Percentiles rank a stretch among this genome's conserved stretches.
phyloP scores from a whole-genome alignment of 495 filamentous ascomycete genomes.

The Astrothelium macrocarpum region DNA sequence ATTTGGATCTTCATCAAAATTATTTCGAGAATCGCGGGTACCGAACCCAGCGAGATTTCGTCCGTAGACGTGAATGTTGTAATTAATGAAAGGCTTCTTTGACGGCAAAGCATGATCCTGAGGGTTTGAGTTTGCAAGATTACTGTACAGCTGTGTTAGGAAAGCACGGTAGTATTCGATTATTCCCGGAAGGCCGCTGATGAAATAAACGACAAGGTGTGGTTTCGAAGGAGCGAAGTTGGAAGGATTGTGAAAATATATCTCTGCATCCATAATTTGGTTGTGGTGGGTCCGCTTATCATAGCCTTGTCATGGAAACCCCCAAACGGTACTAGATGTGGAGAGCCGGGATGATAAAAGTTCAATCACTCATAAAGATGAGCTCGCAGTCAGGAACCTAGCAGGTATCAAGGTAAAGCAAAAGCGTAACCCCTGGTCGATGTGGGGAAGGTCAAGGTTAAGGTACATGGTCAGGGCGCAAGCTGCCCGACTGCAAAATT shows the following conservation, averaged over 20 bases:
- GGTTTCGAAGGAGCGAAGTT: background rate
- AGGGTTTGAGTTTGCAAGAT: slow-evolving; percentile 16
- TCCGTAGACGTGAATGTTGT: slow-evolving; percentile 51
- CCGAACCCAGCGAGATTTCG: slow-evolving; percentile 67
- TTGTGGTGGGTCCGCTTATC: no score
- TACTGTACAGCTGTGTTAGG: slow-evolving; percentile 41
- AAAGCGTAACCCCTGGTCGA: no score
- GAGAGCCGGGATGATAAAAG: no score
- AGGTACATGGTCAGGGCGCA: no score
- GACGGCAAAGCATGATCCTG: no score
- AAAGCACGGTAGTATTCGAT: slow-evolving; percentile 73
- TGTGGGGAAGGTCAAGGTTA: no score
- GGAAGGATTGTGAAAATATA: background rate
- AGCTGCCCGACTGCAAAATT: no score
- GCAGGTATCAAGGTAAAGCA: no score
- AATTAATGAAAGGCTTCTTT: background rate
- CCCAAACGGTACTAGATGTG: no score
- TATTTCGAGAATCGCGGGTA: background rate
- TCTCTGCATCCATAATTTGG: background rate
- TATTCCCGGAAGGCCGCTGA: slow-evolving; percentile 81
- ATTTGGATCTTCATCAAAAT: slow-evolving; percentile 33
- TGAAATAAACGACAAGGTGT: slow-evolving; percentile 48
- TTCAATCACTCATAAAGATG: no score
- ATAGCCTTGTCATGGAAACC: no score
- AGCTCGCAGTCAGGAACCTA: no score